Evolutionary conservation across 192 early-diverging fungal species (phyloP), one percentile per base, ranked within the genome.

Genomic region (Podila horticola): DNA sequence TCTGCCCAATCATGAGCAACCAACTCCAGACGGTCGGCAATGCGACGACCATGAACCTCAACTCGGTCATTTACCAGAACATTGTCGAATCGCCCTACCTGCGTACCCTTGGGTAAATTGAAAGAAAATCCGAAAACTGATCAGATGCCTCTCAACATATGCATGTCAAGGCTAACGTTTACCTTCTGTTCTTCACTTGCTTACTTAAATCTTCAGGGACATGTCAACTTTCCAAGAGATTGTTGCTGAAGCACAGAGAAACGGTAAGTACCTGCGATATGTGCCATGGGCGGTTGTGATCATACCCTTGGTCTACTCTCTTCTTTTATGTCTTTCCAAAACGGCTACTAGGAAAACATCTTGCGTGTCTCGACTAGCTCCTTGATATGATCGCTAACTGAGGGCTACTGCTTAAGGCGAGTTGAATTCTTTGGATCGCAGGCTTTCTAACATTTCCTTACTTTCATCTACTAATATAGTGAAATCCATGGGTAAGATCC

Each of bases 21-120:
- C 83, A 59, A 51, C 68, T 94, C 28, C 89, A 92, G 57, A 94
- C 93, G 9, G 88, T 85, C 72, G 94, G 94, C 28, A 95, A 92
- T 75, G 91, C 88, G 60, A 82, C 74, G 52, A 94, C 92, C 19
- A 96, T 96, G 94, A 96, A 96, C 82, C 72, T 96, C 74, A 93
- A 94, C 79, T 86, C 87, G 20, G 82, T 92, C 62, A 74, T 92
- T 34, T 89, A 89, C 63, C 89, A 93, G 66, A 93, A 93, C 71
- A 93, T 96, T 62, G 83, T 91, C 29, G 84, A 88, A 5, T 92
- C 91, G 4, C 91, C 89, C 24, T 96, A 96, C 74, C 94, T 95
- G 71, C 92, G 92, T 62, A 82, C 85, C 19, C 71, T 96, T 20
- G 90, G 88, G 91, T 92, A 86, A 76, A 91, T 74, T 66, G 11